Conservation (phyloP, 2,329 filamentous ascomycete species). For the Pseudogymnoascus sp. region DNA sequence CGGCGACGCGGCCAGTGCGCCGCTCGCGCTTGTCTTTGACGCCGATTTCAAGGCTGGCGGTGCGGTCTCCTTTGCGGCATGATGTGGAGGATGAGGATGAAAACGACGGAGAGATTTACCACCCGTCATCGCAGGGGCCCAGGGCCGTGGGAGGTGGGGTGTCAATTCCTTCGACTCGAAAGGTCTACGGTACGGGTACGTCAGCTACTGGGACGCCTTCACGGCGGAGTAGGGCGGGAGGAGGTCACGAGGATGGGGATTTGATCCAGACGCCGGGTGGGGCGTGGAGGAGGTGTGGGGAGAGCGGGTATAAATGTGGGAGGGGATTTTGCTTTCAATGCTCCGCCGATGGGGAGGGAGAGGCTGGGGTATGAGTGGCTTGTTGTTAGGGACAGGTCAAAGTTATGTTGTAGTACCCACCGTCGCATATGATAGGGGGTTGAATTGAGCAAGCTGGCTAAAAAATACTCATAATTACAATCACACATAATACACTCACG, state of each 20-base stretch:
- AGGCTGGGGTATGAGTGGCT: background rate
- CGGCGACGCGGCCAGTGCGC: background rate
- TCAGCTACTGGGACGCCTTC: background rate
- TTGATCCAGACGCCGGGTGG: slow-evolving; percentile 41
- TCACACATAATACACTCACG: background rate
- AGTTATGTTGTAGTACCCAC: background rate
- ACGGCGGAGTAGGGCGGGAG: background rate
- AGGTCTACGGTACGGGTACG: background rate
- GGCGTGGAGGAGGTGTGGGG: slow-evolving; percentile 42
- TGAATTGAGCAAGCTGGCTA: background rate
- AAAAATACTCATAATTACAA: background rate
- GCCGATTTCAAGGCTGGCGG: background rate
- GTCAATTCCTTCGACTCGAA: background rate
- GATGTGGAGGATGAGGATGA: background rate
- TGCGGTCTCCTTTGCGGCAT: background rate
- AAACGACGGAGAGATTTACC: background rate
- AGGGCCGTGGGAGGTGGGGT: slow-evolving; percentile 20
- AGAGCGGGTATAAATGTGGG: slow-evolving; percentile 46
- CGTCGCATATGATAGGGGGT: background rate
- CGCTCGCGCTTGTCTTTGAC: background rate
- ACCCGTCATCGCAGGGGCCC: slow-evolving; percentile 2
- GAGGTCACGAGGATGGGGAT: background rate
- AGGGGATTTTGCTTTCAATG: slow-evolving; percentile 54
- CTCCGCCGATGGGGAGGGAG: background rate
- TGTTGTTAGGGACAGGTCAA: background rate